Conservation (phyloP, 2,329 filamentous ascomycete species). For the Lasiodiplodia gonubiensis region DNA sequence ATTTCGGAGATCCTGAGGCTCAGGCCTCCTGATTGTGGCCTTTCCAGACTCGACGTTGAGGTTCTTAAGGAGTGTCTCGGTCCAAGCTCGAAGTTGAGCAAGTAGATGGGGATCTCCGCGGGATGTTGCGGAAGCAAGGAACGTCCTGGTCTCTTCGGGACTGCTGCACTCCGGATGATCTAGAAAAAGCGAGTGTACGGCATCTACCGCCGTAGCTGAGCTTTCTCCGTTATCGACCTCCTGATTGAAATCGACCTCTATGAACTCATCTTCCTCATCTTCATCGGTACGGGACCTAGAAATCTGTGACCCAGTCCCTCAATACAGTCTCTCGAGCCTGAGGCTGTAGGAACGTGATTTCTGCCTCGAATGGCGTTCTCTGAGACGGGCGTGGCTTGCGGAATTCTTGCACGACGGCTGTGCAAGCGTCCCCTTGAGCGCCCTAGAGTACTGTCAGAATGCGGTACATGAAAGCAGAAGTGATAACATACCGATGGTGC, state of each 20-base stretch:
- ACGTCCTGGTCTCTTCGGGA: not conserved
- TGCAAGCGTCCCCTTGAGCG: not conserved
- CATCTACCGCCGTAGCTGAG: not conserved
- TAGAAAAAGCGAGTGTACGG: not conserved
- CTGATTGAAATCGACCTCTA: not conserved
- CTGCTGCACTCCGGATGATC: not conserved
- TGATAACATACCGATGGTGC: not conserved
- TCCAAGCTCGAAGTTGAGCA: not conserved
- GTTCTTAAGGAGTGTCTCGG: not conserved
- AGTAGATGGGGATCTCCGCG: not conserved
- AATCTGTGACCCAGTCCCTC: not conserved
- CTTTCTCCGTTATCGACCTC: not conserved
- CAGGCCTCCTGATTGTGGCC: not conserved
- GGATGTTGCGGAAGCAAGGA: not conserved
- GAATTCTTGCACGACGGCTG: slow-evolving; percentile 12
- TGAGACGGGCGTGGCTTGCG: not conserved
- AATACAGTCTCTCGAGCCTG: not conserved
- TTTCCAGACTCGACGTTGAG: not conserved
- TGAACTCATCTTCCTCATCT: not conserved
- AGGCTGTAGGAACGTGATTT: not conserved
- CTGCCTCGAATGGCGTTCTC: not conserved
- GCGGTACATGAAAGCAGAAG: not conserved
- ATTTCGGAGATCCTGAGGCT: not conserved
- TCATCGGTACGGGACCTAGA: not conserved
- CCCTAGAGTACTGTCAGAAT: not conserved